A percentile compares a stretch with the other conserved stretches of the same genome.
phyloP scores from a whole-genome alignment of 148 eudicot species.

The Drosera capensis region DNA sequence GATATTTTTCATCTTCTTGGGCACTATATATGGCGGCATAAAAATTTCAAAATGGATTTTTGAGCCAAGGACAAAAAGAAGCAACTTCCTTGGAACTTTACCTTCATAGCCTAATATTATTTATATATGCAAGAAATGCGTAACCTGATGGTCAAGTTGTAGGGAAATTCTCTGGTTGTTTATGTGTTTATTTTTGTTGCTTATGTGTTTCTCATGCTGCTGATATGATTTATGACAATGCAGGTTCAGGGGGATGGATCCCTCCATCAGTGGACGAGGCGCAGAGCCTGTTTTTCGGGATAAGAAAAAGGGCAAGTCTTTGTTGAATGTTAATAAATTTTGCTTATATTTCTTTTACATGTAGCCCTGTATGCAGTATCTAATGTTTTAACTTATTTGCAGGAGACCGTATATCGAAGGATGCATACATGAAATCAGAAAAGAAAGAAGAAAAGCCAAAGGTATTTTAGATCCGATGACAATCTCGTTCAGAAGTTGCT shows the following conservation, averaged over 20 bases:
- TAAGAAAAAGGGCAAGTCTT: constrained; percentile 42
- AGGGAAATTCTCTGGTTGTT: too few relatives aligned
- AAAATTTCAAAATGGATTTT: too few relatives aligned
- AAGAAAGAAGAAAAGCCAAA: constrained; percentile 81
- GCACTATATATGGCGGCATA: too few relatives aligned
- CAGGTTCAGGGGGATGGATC: constrained; percentile 73
- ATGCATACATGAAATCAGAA: constrained; percentile 42
- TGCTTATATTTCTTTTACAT: background rate
- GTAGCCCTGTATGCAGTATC: too few relatives aligned
- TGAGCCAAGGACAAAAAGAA: too few relatives aligned
- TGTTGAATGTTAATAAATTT: background rate
- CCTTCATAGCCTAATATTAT: too few relatives aligned
- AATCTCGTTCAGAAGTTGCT: too few relatives aligned
- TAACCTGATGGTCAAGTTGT: too few relatives aligned
- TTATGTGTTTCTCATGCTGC: background rate
- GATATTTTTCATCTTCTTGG: too few relatives aligned
- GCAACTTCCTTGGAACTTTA: too few relatives aligned
- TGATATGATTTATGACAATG: constrained; percentile 1
- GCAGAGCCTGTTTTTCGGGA: constrained; percentile 71
- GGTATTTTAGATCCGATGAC: constrained; percentile 24
- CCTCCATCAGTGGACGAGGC: constrained; percentile 59
- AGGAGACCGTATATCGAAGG: constrained; percentile 76
- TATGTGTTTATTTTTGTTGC: too few relatives aligned
- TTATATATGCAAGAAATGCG: too few relatives aligned
- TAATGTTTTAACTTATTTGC: constrained; percentile 5